Base-by-base conservation (phyloP, 129 eudicot species). In the Kitagawia praeruptora region DNA sequence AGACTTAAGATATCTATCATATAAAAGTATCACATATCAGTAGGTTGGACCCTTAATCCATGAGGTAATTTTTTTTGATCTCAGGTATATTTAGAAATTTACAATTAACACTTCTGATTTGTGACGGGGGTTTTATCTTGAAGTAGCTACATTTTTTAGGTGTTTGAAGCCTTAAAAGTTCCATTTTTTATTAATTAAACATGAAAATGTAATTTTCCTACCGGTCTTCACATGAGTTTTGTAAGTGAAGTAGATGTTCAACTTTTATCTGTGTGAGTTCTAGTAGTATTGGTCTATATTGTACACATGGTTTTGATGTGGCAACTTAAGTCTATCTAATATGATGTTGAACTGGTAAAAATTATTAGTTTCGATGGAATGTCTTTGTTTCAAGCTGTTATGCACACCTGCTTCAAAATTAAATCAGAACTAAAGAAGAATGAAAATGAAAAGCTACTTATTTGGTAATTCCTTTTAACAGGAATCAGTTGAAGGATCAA, bases 401-500 rank as follows among this genome's bases (percentile, higher is more conserved):
- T 37, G 25, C 34, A 4, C 66, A 37, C 27, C 19, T 51, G 14
- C n/a, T 73, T 53, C 27, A 8, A 39, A 8, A 10, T 66, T 1
- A 12, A 25, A 66, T 49, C 2, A 34, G 1, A 51, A 51, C 0
- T 51, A 19, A 23, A 53, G 38, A 63, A 63, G 19, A 28, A 28
- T 0, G 37, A 13, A 66, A 67, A 31, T 9, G 8, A 31, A 15
- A 37, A 39, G 6, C 16, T 61, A 8, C 81, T 83, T 31, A 54
- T 75, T 58, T 23, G 39, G 67, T 38, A n/a, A 23, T 39, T 9
- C 42, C 3, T 61, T 37, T 61, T 31, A 72, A 81, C 87, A 94
- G 98, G 85, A 51, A 80, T 78, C 87, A 86, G 79, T 82, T 90
- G 77, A 87, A 87, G 85, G 90, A 88, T 84, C 89, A 89, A 77